Evolutionary conservation across 257 asterid species (phyloP).

Genomic region (Solanum pinnatisectum): DNA sequence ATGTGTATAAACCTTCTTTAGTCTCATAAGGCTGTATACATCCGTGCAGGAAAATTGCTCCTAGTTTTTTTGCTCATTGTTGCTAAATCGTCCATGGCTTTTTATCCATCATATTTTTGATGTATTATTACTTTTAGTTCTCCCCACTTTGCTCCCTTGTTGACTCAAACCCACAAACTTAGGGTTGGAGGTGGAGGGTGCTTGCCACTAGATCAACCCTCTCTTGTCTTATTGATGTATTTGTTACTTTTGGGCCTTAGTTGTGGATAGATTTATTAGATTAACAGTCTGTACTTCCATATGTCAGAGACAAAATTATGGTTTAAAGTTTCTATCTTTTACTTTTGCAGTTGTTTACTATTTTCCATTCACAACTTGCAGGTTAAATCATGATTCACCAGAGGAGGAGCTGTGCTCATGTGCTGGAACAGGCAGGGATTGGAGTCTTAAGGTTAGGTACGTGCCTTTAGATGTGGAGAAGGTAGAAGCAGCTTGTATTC

Average conservation of each 20-base stretch:
- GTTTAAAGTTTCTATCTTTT: background rate
- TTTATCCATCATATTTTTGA: background rate
- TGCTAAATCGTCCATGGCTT: background rate
- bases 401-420: conserved; percentile 66
- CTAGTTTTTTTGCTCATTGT: background rate
- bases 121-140: background rate
- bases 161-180: background rate
- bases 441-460: conserved; percentile 31
- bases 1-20: conserved; percentile 1
- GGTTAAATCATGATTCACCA: conserved; percentile 36
- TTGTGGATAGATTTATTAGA: background rate
- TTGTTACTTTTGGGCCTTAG: background rate
- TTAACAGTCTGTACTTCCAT: background rate
- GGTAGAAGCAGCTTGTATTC: background rate
- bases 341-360: background rate
- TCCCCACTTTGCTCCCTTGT: background rate
- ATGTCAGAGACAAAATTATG: background rate
- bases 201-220: background rate
- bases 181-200: background rate
- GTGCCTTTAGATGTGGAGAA: conserved; percentile 9
- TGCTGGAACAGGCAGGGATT: conserved; percentile 9
- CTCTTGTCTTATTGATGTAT: background rate
- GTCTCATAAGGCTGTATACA: background rate
- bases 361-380: conserved; percentile 14
- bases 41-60: conserved; percentile 3